Conservation (phyloP, 179 eudicot genomes). For the Sideroxylon spinosum region DNA sequence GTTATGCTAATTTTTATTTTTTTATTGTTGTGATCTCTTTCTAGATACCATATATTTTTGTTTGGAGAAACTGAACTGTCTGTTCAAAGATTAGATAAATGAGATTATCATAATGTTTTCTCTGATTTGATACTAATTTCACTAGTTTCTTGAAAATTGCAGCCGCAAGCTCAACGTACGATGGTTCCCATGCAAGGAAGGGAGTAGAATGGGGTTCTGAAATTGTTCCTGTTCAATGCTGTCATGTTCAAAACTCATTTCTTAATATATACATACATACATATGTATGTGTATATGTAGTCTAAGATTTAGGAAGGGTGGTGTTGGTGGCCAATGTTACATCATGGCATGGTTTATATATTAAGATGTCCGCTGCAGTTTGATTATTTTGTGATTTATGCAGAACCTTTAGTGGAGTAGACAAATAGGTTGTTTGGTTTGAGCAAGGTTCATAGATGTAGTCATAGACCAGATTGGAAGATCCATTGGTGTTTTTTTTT, state of each 20-base stretch:
- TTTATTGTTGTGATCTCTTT: background rate
- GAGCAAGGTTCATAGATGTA: background rate
- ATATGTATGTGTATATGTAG: too few species aligned
- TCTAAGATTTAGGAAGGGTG: background rate
- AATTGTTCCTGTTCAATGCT: background rate
- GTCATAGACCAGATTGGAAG: background rate
- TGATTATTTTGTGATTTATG: slow-evolving; percentile 7
- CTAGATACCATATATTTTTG: background rate
- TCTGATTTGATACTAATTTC: background rate
- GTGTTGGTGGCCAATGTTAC: background rate
- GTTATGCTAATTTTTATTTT: too few species aligned
- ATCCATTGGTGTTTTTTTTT: background rate
- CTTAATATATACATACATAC: background rate
- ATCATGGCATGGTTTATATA: slow-evolving; percentile 8
- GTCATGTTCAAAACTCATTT: slow-evolving; percentile 13
- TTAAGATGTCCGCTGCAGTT: background rate
- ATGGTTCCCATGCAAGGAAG: slow-evolving; percentile 12
- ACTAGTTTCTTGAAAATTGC: background rate
- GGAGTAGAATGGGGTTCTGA: background rate
- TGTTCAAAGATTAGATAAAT: background rate
- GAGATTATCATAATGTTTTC: background rate
- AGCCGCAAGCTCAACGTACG: slow-evolving; percentile 19
- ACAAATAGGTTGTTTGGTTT: background rate
- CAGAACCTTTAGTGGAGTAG: background rate
- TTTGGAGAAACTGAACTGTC: background rate